These are phyloP conservation scores for Gossypium sturtianum DNA, from an alignment of 345 rosid genomes.

Conservation along the genomic window DNA sequence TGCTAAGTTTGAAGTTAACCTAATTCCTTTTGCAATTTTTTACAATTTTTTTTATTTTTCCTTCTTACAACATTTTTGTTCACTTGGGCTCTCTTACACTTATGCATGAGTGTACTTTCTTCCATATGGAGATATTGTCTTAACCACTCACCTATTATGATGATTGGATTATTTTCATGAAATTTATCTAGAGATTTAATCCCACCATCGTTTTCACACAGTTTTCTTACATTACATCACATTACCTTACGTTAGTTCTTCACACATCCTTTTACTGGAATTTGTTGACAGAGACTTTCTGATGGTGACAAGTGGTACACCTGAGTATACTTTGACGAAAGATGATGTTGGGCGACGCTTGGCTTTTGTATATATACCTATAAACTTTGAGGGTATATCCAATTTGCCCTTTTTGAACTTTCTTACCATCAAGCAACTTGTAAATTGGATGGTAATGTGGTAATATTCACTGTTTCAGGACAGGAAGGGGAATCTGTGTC, in stretches of 20 bases:
- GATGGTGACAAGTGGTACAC: slow-evolving; percentile 63
- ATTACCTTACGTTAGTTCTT: not conserved
- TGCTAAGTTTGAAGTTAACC: not conserved
- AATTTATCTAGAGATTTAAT: not conserved
- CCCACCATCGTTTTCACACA: not conserved
- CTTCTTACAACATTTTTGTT: not conserved
- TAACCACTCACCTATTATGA: not conserved
- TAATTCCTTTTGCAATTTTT: not conserved
- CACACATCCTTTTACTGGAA: not conserved
- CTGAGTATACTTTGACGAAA: slow-evolving; percentile 73
- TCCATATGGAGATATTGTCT: not conserved
- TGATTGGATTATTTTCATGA: not conserved
- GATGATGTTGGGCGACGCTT: slow-evolving; percentile 77
- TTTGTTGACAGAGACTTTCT: slow-evolving; percentile 46
- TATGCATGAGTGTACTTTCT: not conserved
- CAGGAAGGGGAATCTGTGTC: slow-evolving; percentile 79
- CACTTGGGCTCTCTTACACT: not conserved
- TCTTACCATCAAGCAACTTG: not conserved
- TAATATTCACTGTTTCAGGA: slow-evolving; percentile 42
- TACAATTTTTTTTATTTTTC: not conserved
- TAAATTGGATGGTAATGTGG: slow-evolving; percentile 9
- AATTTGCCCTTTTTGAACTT: slow-evolving; percentile 15
- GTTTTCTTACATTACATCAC: not conserved
- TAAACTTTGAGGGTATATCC: slow-evolving; percentile 82
- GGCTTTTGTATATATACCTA: slow-evolving; percentile 77